Evolutionary conservation across 768 basidiomycete genomes (phyloP).

Genomic region (Tephrocybe sp.): DNA sequence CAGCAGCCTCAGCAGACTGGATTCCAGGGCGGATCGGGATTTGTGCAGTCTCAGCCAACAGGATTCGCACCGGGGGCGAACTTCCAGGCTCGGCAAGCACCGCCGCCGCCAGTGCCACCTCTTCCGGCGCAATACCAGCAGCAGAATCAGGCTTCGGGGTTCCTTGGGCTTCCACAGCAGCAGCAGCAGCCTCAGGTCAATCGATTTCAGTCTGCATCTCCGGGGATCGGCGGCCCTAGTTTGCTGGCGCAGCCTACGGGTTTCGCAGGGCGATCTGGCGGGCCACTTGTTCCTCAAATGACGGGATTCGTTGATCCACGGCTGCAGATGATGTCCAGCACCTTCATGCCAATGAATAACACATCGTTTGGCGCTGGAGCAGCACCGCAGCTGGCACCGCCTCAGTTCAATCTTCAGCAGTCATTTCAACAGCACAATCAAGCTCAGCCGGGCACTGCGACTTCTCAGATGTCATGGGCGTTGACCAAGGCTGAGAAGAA

Average conservation of each 20-base stretch:
- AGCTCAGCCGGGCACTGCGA: slow-evolving; percentile 59
- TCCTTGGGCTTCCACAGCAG: slow-evolving; percentile 40
- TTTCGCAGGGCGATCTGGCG: slow-evolving; percentile 42
- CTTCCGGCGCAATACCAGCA: slow-evolving; percentile 64
- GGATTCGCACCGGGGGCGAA: slow-evolving; percentile 42
- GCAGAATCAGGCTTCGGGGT: slow-evolving; percentile 38
- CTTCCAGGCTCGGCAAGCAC: slow-evolving; percentile 39
- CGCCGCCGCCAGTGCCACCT: slow-evolving; percentile 58
- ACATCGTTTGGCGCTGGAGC: slow-evolving; percentile 60
- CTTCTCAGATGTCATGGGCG: slow-evolving; percentile 82
- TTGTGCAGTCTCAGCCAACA: slow-evolving; percentile 53
- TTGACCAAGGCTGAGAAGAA: slow-evolving; percentile 91
- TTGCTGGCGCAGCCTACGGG: slow-evolving; percentile 59
- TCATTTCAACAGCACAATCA: slow-evolving; percentile 89
- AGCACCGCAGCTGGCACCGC: slow-evolving; percentile 65
- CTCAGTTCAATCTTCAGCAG: slow-evolving; percentile 73
- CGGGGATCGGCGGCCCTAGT: slow-evolving; percentile 41
- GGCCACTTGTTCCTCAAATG: slow-evolving; percentile 64
- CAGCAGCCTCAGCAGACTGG: slow-evolving; percentile 66
- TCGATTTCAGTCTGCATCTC: slow-evolving; percentile 59
- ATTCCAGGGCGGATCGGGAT: slow-evolving; percentile 39
- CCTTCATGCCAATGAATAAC: slow-evolving; percentile 83
- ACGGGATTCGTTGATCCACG: slow-evolving; percentile 86
- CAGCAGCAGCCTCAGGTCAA: slow-evolving; percentile 41
- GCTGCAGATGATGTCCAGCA: slow-evolving; percentile 84